Percentiles rank a stretch among this genome's conserved stretches.
Evolutionary conservation across 257 asterid species (phyloP).

Genomic region (Nicotiana paniculata): DNA sequence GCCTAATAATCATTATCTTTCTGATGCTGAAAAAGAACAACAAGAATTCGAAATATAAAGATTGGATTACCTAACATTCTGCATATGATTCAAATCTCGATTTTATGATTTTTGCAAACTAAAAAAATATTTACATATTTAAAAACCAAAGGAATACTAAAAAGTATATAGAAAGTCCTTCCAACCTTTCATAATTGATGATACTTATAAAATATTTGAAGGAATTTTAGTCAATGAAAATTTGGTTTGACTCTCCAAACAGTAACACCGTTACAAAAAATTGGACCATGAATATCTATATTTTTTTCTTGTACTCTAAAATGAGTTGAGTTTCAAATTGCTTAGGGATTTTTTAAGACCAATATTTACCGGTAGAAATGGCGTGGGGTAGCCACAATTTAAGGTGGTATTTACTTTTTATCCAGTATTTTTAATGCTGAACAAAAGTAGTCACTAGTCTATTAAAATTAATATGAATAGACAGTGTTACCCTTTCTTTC

Average conservation of each 20-base stretch:
- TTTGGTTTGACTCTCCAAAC: background rate
- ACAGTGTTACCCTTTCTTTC: too few relatives aligned
- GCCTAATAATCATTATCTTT: background rate
- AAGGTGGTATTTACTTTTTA: too few relatives aligned
- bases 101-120: background rate
- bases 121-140: background rate
- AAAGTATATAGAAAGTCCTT: too few relatives aligned
- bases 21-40: background rate
- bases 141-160: background rate
- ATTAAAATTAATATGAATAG: too few relatives aligned
- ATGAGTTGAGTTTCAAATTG: background rate
- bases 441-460: too few relatives aligned
- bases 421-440: too few relatives aligned
- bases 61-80: background rate
- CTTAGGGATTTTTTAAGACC: background rate
- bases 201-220: background rate
- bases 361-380: too few relatives aligned
- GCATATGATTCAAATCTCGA: background rate
- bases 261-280: background rate
- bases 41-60: background rate
- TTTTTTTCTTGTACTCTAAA: background rate
- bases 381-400: too few relatives aligned
- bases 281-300: background rate
- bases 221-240: background rate
- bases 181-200: background rate